Base-by-base conservation (phyloP, 164 flowering plant species). In the Magnolia sinica region DNA sequence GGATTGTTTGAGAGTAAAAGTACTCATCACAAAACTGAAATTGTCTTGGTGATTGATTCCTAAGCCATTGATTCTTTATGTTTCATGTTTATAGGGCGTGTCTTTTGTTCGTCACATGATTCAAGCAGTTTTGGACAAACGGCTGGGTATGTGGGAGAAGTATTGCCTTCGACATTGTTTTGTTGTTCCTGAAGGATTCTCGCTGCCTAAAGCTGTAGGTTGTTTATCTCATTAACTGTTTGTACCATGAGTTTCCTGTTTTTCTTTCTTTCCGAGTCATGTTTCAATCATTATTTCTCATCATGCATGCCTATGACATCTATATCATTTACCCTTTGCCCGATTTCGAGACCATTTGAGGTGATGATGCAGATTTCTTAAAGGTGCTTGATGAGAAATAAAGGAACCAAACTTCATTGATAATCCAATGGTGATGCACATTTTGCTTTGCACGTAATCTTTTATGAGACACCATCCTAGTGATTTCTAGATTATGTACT, bases 61-160 rank as follows among this genome's bases (percentile, higher is more conserved):
- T 50, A 24, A 24, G 45, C 5, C 0, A 4, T 37, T 37, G 6
- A 37, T 37, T 37, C 45, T 37, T 50, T 72, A 10, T 75, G 67
- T 59, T 64, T 68, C 68, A 31, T 72, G 52, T 72, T 69, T 82
- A 72, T 37, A 92, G 97, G 96, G 97, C 67, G 76, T 88, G 79
- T 80, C 77, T 67, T 61, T 76, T 6, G 58, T 95, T 11, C 86
- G 79, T 23, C 61, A 80, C 69, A 77, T 77, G 83, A 73, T 91
- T 70, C 89, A 91, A 78, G 83, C 82, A 58, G 84, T 70, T 45
- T 72, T 93, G 85, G 88, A 89, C 73, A 86, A 85, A 79, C 83
- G 86, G 27, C 69, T 95, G 82, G 84, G 59, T 71, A 82, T 85
- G 89, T 95, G 98, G 99, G 95, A 93, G 82, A 83, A 87, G 74